These are phyloP conservation scores for Obelidium mucronatum DNA, from an alignment of 192 early-diverging fungal species.

Conservation along the genomic window DNA sequence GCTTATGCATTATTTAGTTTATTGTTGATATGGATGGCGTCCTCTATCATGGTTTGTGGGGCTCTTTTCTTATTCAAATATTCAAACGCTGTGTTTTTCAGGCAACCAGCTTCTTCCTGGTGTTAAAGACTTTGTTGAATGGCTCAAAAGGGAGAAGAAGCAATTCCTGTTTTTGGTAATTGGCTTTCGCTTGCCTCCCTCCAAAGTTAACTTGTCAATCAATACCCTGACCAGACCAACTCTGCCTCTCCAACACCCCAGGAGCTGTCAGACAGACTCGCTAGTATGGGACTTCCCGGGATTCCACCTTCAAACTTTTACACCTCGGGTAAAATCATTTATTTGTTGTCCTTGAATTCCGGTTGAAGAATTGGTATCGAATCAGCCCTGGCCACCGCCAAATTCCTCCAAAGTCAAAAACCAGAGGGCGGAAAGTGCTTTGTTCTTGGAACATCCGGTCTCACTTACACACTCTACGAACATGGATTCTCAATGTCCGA, in stretches of 20 bases:
- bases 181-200: neutral
- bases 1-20: no score
- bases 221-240: slow-evolving; percentile 56
- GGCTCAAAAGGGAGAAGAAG: slow-evolving; percentile 59
- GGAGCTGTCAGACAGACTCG: slow-evolving; percentile 61
- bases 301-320: slow-evolving; percentile 61
- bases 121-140: slow-evolving; percentile 63
- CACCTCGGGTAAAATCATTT: slow-evolving; percentile 43
- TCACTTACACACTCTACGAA: slow-evolving; percentile 61
- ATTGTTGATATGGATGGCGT: slow-evolving; percentile 72
- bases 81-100: slow-evolving; percentile 12
- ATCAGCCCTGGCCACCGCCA: slow-evolving; percentile 57
- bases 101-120: slow-evolving; percentile 59
- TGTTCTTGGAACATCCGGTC: slow-evolving; percentile 63
- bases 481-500: slow-evolving; percentile 65
- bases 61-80: neutral
- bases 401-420: slow-evolving; percentile 60
- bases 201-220: neutral
- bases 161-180: slow-evolving; percentile 61
- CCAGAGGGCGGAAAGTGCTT: slow-evolving; percentile 49
- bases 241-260: slow-evolving; percentile 67
- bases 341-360: neutral
- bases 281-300: slow-evolving; percentile 55
- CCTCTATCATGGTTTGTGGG: slow-evolving; percentile 53
- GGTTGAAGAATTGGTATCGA: neutral